Evolutionary conservation across 202 grass and related monocot genomes (phyloP).

Genomic region (Eragrostis tef): DNA sequence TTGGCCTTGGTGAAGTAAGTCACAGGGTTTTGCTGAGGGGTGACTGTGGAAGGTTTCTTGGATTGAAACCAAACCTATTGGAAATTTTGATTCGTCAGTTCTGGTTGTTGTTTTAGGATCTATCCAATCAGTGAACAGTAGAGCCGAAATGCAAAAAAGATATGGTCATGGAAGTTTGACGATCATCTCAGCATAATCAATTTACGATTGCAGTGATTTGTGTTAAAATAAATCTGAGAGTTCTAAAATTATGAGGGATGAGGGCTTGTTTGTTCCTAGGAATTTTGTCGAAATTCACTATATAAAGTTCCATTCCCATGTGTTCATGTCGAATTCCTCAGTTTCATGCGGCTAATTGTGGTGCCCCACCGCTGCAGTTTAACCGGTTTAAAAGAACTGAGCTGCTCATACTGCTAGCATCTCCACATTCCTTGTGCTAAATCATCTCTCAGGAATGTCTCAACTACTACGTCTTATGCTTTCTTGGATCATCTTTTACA

Average conservation of each 20-base stretch:
- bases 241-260: not conserved
- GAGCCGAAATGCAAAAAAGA: not conserved
- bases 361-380: not conserved
- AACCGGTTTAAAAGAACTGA: not conserved
- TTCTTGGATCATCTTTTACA: not conserved
- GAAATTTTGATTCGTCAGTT: not conserved
- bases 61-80: not conserved
- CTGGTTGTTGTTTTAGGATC: not conserved
- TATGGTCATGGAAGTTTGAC: not conserved
- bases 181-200: not conserved
- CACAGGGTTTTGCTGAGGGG: not conserved
- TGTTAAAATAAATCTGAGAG: not conserved
- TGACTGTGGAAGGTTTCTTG: slow-evolving; percentile 19
- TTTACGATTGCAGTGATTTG: not conserved
- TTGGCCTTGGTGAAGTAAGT: not conserved
- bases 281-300: not conserved
- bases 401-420: not conserved
- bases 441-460: not conserved
- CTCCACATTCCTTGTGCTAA: not conserved
- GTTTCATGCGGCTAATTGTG: not conserved
- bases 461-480: not conserved
- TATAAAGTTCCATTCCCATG: not conserved
- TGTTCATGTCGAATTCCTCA: not conserved
- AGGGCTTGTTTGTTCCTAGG: not conserved
- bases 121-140: not conserved